phyloP scores from a whole-genome alignment of 2,329 filamentous ascomycete genomes.

The Rutstroemia sp. region DNA sequence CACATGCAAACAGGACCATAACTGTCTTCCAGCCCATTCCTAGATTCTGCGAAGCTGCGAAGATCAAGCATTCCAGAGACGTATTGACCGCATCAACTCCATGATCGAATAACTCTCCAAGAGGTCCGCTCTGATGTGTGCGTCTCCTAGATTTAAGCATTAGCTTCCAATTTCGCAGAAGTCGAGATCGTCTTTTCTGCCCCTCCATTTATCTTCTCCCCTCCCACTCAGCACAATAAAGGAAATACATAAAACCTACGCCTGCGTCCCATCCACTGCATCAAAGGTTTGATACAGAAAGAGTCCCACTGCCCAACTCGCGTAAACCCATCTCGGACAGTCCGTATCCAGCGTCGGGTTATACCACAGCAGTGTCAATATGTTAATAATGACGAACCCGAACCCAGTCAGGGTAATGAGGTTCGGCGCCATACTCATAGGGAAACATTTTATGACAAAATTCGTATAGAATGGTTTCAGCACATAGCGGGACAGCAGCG shows the following conservation, averaged over 20 bases:
- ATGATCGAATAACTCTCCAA: slow-evolving; percentile 96
- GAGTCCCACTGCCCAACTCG: slow-evolving; percentile 78
- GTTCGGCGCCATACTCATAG: slow-evolving; percentile 87
- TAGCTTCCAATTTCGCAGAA: slow-evolving; percentile 2
- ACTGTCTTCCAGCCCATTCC: slow-evolving; percentile 90
- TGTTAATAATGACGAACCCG: slow-evolving; percentile 79
- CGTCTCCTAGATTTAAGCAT: slow-evolving; percentile 51
- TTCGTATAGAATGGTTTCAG: slow-evolving; percentile 97
- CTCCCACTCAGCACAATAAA: background rate
- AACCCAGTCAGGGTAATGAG: slow-evolving; percentile 88
- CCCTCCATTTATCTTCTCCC: background rate
- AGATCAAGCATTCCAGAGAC: slow-evolving; percentile 84
- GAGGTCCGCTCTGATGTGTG: slow-evolving; percentile 83
- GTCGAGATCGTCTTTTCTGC: no score
- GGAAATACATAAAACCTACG: slow-evolving; percentile 46
- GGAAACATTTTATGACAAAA: slow-evolving; percentile 89
- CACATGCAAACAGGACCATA: slow-evolving; percentile 73
- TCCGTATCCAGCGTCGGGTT: slow-evolving; percentile 90
- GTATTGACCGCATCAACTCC: slow-evolving; percentile 97
- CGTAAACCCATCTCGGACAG: slow-evolving; percentile 93
- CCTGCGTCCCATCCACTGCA: slow-evolving; percentile 89
- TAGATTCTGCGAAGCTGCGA: slow-evolving; percentile 86
- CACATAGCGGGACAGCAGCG: slow-evolving; percentile 82
- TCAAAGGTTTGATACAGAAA: slow-evolving; percentile 99
- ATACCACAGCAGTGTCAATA: slow-evolving; percentile 91